Conservation (phyloP, 306 rosid species). For the Echinosophora koreensis region DNA sequence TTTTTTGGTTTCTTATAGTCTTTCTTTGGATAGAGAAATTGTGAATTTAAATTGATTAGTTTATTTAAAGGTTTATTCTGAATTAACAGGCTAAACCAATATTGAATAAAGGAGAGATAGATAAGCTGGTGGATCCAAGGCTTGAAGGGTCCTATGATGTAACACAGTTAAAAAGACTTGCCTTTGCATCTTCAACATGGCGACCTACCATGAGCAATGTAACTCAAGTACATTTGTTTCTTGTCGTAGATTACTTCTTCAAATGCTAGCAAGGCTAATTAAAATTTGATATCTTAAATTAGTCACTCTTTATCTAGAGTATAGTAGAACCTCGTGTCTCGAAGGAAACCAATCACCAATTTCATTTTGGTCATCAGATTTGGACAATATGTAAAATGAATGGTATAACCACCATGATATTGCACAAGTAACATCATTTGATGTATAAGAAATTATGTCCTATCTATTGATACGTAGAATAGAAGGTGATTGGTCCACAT, state of each 20-base stretch:
- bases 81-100: slow-evolving; percentile 83
- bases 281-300: not conserved
- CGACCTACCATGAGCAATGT: slow-evolving; percentile 92
- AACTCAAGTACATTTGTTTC: slow-evolving; percentile 21
- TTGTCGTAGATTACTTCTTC: not conserved
- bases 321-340: not conserved
- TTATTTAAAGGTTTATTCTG: slow-evolving; percentile 22
- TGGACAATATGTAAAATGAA: slow-evolving; percentile 17
- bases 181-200: slow-evolving; percentile 82
- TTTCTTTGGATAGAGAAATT: not conserved
- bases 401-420: slow-evolving; percentile 40
- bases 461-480: not conserved
- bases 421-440: slow-evolving; percentile 19
- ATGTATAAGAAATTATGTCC: not conserved
- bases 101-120: slow-evolving; percentile 75
- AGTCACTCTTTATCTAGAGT: not conserved
- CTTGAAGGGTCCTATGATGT: slow-evolving; percentile 78
- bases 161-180: slow-evolving; percentile 63
- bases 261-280: slow-evolving; percentile 1
- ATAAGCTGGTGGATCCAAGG: slow-evolving; percentile 81
- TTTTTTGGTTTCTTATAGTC: slow-evolving; percentile 39
- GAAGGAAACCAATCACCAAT: slow-evolving; percentile 22
- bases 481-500: slow-evolving; percentile 37
- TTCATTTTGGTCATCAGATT: slow-evolving; percentile 38
- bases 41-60: slow-evolving; percentile 28